Evolutionary conservation across 2,329 filamentous ascomycete species (phyloP), one percentile per base, ranked within the genome.

Genomic region (Annulohypoxylon truncatum): DNA sequence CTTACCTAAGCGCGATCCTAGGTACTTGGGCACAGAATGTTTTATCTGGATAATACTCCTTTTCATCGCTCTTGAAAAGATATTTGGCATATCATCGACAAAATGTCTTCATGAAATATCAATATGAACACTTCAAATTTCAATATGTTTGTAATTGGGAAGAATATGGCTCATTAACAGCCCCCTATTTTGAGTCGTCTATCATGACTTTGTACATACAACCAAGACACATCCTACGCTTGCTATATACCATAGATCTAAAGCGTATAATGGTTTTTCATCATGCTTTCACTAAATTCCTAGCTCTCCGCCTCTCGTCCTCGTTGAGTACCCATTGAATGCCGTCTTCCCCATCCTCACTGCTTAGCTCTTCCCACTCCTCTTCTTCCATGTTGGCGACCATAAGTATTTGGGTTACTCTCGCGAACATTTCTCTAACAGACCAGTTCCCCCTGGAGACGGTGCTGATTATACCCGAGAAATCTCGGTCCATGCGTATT

Each of bases 361-460:
- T 73, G n/a, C 55, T 69, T 13, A 91, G 77, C 72, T 92, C 90
- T 33, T 92, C 89, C 89, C 91, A 93, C 76, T 94, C 92, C 65
- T 94, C 92, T 29, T 92, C 90, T 72, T 94, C 92, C 90, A 94
- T 92, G 69, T 90, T 91, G 79, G 92, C 86, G 1, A 93, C 84
- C 79, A 93, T 83, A 46, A 87, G 88, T 77, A 93, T 90, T 79
- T 94, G 90, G 62, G 84, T 82, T 69, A 90, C 90, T 65, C 87
- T 84, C 15, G 83, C 82, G 77, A 94, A 94, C 0, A 84, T 77
- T 67, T 93, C 91, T 22, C 91, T 82, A 33, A 92, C 82, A 3
- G 85, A 85, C 74, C 93, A 94, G 69, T 87, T 87, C 1, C 87
- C 89, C 62, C 81, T 83, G 2, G 84, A 81, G 4, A 89, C 86